Percentiles rank a stretch among this genome's conserved stretches.
Conservation (phyloP, 1,139 yeast genomes). For the Protomyces inundatus region DNA sequence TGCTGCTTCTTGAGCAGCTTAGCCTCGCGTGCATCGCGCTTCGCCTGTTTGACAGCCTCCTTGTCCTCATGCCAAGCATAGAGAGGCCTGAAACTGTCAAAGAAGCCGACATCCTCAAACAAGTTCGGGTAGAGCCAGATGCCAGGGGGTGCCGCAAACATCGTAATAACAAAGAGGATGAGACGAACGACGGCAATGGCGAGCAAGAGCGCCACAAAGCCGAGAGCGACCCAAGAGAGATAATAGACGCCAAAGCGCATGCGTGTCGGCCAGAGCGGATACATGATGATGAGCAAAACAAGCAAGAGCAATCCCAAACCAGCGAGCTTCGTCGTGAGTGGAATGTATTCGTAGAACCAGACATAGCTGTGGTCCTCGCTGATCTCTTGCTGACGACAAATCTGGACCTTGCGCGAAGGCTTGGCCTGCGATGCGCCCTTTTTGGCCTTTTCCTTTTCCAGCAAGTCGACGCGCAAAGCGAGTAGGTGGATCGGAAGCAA, state of each 20-base stretch:
- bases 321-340: constrained; percentile 51
- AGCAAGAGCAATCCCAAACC: constrained; percentile 61
- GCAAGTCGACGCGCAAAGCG: constrained; percentile 65
- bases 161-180: constrained; percentile 61
- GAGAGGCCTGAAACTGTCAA: constrained; percentile 84
- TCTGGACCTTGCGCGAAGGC: constrained; percentile 46
- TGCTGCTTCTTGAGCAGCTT: neutral
- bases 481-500: constrained; percentile 67
- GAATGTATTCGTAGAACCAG: constrained; percentile 81
- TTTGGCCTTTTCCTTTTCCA: constrained; percentile 50
- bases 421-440: constrained; percentile 56
- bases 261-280: constrained; percentile 92
- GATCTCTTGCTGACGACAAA: constrained; percentile 63
- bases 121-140: constrained; percentile 95
- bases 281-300: constrained; percentile 70
- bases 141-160: constrained; percentile 58
- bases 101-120: constrained; percentile 90
- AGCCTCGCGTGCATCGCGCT: constrained; percentile 12
- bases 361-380: constrained; percentile 75
- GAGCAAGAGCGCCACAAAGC: constrained; percentile 69
- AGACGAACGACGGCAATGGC: constrained; percentile 74
- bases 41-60: constrained; percentile 20
- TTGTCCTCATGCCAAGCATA: constrained; percentile 69
- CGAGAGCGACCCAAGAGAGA: constrained; percentile 69
- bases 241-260: constrained; percentile 93